Percentiles rank a stretch among this genome's conserved stretches.
These are phyloP conservation scores for Verbascum thapsus DNA, from an alignment of 257 asterid genomes.

Conservation along the genomic window DNA sequence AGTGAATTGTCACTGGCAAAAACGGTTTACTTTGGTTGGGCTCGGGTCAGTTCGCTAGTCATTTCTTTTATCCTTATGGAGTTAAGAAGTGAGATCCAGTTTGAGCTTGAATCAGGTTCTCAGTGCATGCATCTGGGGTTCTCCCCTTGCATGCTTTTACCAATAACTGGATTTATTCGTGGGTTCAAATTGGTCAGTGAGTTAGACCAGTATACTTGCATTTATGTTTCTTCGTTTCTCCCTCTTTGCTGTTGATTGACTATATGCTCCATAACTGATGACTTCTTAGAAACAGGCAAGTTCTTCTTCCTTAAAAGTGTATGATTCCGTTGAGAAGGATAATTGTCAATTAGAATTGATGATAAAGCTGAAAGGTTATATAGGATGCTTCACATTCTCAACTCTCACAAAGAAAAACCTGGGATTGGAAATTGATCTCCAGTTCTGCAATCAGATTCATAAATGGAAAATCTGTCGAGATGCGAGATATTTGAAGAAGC, in stretches of 20 bases:
- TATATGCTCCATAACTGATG: not conserved
- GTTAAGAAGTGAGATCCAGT: slow-evolving; percentile 12
- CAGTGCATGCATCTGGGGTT: not conserved
- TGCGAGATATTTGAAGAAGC: slow-evolving; percentile 24
- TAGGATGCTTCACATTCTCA: slow-evolving; percentile 7
- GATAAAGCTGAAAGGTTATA: not conserved
- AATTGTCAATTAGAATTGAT: not conserved
- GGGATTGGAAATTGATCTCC: slow-evolving; percentile 12
- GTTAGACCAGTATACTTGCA: too few species aligned
- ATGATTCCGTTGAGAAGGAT: not conserved
- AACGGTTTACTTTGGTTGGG: slow-evolving; percentile 12
- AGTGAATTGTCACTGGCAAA: slow-evolving; percentile 8
- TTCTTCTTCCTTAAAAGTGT: slow-evolving; percentile 3
- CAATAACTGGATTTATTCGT: not conserved
- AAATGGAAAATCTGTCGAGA: slow-evolving; percentile 9
- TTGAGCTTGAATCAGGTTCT: slow-evolving; percentile 23
- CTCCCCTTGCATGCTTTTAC: not conserved
- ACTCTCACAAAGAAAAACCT: not conserved
- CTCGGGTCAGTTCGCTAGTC: slow-evolving; percentile 1
- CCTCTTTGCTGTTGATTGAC: not conserved
- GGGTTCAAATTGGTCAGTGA: not conserved
- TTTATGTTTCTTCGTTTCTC: too few species aligned
- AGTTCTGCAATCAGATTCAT: slow-evolving; percentile 34
- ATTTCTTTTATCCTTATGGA: not conserved
- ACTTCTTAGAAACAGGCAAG: slow-evolving; percentile 10